Conservation (phyloP, 2,329 filamentous ascomycete genomes). For the Podosphaera xanthii region DNA sequence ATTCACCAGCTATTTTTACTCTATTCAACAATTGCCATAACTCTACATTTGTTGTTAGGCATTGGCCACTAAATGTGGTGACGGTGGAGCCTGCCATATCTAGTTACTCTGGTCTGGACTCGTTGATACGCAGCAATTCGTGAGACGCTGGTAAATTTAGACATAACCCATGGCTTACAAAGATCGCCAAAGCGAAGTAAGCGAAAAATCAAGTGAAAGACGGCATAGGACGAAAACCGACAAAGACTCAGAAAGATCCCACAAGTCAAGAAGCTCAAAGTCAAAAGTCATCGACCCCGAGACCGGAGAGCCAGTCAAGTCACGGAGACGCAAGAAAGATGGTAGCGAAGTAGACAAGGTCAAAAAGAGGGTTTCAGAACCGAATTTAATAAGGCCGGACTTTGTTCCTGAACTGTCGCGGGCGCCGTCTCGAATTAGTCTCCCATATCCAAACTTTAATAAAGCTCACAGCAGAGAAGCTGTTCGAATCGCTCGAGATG, state of each 20-base stretch:
- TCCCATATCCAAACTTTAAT: conserved; percentile 65
- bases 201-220: conserved; percentile 12
- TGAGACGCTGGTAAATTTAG: background rate
- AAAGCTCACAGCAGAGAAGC: conserved; percentile 83
- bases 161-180: conserved; percentile 11
- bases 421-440: conserved; percentile 15
- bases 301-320: conserved; percentile 14
- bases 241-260: conserved; percentile 14
- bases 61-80: too few relatives aligned
- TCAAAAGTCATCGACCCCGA: conserved; percentile 14
- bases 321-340: conserved; percentile 12
- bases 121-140: too few relatives aligned
- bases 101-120: too few relatives aligned
- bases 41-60: too few relatives aligned
- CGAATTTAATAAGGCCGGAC: conserved; percentile 20
- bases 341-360: conserved; percentile 11
- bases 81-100: too few relatives aligned
- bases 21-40: too few relatives aligned
- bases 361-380: conserved; percentile 8
- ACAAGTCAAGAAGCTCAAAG: conserved; percentile 15
- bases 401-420: conserved; percentile 24
- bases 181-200: conserved; percentile 10
- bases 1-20: too few relatives aligned
- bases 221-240: conserved; percentile 14
- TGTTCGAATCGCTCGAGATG: conserved; percentile 31